These are phyloP conservation scores for Exophiala sp. DNA, from an alignment of 2,329 filamentous ascomycete species.

Conservation along the genomic window DNA sequence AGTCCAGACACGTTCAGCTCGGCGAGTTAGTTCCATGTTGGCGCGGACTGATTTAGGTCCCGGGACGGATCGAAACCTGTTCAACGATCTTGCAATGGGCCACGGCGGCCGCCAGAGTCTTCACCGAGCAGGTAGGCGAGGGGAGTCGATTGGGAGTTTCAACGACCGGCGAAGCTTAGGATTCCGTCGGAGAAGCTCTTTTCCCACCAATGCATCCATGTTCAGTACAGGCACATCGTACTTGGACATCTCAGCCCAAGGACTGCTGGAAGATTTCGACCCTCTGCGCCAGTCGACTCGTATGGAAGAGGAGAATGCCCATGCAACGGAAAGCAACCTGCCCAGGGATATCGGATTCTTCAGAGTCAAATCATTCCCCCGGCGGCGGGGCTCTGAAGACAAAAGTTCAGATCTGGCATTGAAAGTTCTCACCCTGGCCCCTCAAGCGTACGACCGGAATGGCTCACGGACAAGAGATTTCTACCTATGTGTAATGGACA, in stretches of 20 bases:
- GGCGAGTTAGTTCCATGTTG: conserved; percentile 84
- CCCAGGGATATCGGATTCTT: conserved; percentile 24
- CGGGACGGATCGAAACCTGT: conserved; percentile 73
- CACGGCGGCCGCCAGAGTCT: conserved; percentile 42
- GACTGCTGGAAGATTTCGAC: conserved; percentile 62
- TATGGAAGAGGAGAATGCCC: conserved; percentile 17
- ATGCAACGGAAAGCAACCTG: conserved; percentile 16
- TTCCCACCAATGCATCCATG: conserved; percentile 46
- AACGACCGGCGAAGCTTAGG: conserved; percentile 59
- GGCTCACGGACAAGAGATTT: conserved; percentile 33
- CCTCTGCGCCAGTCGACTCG: conserved; percentile 16
- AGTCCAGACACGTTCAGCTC: conserved; percentile 54
- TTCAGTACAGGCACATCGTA: conserved; percentile 54
- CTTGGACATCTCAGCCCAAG: conserved; percentile 63
- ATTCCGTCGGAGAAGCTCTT: conserved; percentile 50
- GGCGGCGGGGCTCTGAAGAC: conserved; percentile 5
- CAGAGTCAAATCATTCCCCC: conserved; percentile 24
- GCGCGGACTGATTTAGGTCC: conserved; percentile 81
- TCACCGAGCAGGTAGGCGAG: conserved; percentile 52
- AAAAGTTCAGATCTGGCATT: conserved; percentile 1
- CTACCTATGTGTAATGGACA: conserved; percentile 62
- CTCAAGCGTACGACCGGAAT: conserved; percentile 3
- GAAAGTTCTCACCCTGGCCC: conserved; percentile 18
- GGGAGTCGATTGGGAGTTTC: conserved; percentile 67
- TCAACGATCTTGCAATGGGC: conserved; percentile 61